A percentile compares a stretch with the other conserved stretches of the same genome.
phyloP scores from a whole-genome alignment of 345 rosid species.

The Eucalyptus marginata region DNA sequence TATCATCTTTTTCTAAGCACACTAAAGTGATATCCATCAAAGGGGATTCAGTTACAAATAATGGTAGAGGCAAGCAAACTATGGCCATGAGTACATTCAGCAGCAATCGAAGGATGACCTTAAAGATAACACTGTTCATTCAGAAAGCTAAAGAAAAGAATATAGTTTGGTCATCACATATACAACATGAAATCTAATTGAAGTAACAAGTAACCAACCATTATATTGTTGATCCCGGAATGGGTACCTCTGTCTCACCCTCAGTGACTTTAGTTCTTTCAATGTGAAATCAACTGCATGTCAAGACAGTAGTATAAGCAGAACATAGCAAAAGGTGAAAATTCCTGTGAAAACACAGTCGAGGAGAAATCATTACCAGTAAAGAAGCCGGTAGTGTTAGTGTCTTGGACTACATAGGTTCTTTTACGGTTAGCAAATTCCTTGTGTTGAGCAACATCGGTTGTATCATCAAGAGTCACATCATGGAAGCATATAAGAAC shows the following conservation, averaged over 20 bases:
- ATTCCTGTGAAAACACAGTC: background rate
- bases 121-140: background rate
- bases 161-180: background rate
- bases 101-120: background rate
- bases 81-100: background rate
- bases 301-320: background rate
- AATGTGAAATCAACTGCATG: conserved; percentile 80
- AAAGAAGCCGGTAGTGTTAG: conserved; percentile 69
- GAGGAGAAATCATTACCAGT: conserved; percentile 25
- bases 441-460: conserved; percentile 59
- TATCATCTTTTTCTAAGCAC: background rate
- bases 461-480: conserved; percentile 65
- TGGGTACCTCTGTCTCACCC: conserved; percentile 70
- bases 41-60: background rate
- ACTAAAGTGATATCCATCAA: background rate
- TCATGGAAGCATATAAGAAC: conserved; percentile 79
- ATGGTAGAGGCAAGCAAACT: background rate
- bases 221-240: conserved; percentile 88
- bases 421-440: conserved; percentile 76
- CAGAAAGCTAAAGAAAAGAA: background rate
- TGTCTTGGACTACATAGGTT: conserved; percentile 77
- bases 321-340: background rate
- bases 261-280: conserved; percentile 52
- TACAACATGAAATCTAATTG: background rate
- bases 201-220: conserved; percentile 25